Conservation (phyloP, 129 eudicot genomes). For the Pulicaria dysenterica region DNA sequence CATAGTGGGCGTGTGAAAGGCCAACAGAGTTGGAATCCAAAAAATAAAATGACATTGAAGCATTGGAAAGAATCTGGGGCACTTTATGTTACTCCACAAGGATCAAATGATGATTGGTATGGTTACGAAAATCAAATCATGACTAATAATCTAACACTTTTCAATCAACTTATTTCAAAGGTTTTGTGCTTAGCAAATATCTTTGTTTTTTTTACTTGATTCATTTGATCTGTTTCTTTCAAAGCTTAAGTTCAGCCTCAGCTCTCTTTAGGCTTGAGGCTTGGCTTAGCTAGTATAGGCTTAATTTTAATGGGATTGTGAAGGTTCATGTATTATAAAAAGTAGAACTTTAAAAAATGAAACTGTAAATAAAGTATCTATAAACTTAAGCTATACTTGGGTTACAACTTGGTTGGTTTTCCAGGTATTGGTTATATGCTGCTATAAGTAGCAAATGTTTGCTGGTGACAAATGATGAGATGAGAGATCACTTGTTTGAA, state of each 20-base stretch:
- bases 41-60: conserved; percentile 61
- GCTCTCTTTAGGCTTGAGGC: no score
- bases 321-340: background rate
- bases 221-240: no score
- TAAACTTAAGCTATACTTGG: background rate
- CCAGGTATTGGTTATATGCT: conserved; percentile 94
- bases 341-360: background rate
- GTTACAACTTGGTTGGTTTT: background rate
- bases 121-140: no score
- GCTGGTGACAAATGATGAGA: conserved; percentile 90
- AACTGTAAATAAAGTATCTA: background rate
- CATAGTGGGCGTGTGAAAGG: conserved; percentile 66
- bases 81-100: conserved; percentile 85
- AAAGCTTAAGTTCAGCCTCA: no score
- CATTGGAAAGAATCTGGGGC: conserved; percentile 75
- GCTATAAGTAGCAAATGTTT: conserved; percentile 83
- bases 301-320: background rate
- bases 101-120: conserved; percentile 95
- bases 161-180: no score
- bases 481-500: conserved; percentile 91
- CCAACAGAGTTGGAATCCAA: conserved; percentile 59
- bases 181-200: no score
- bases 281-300: background rate
- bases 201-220: no score
- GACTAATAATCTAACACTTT: no score